These are phyloP conservation scores for Polytrichum formosum DNA, from an alignment of 225 moss, liverwort and hornwort genomes.

Conservation along the genomic window DNA sequence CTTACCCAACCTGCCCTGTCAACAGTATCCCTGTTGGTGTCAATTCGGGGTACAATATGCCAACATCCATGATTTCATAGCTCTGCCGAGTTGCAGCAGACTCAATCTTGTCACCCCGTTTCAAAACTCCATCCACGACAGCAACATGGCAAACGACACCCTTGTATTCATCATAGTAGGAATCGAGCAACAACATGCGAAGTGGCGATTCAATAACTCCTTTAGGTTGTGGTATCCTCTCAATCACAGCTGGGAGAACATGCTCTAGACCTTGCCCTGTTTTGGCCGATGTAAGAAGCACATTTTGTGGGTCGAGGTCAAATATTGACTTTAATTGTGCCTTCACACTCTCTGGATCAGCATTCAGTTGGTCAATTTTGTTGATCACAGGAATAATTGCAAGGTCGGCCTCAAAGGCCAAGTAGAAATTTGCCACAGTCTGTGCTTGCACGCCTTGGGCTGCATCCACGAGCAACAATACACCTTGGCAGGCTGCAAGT, in stretches of 20 bases:
- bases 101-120: conserved; percentile 80
- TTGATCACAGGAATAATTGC: conserved; percentile 91
- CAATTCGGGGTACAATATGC: conserved; percentile 85
- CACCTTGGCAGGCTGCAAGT: conserved; percentile 94
- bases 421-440: conserved; percentile 88
- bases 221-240: conserved; percentile 70
- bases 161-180: conserved; percentile 92
- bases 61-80: conserved; percentile 86
- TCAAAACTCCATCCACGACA: conserved; percentile 81
- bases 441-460: conserved; percentile 96
- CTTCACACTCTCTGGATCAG: conserved; percentile 83
- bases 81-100: conserved; percentile 81
- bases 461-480: conserved; percentile 90
- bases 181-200: conserved; percentile 86
- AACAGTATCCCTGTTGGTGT: conserved; percentile 73
- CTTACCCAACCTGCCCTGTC: conserved; percentile 88
- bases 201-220: conserved; percentile 54
- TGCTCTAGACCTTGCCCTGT: conserved; percentile 84
- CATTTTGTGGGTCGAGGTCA: conserved; percentile 74
- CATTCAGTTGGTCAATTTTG: conserved; percentile 88
- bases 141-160: conserved; percentile 94
- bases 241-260: conserved; percentile 82
- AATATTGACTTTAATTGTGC: conserved; percentile 78
- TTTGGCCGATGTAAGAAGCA: conserved; percentile 89
- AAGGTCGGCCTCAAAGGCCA: conserved; percentile 87